These are phyloP conservation scores for Clitopilus passeckerianus DNA, from an alignment of 768 basidiomycete genomes.

Conservation along the genomic window DNA sequence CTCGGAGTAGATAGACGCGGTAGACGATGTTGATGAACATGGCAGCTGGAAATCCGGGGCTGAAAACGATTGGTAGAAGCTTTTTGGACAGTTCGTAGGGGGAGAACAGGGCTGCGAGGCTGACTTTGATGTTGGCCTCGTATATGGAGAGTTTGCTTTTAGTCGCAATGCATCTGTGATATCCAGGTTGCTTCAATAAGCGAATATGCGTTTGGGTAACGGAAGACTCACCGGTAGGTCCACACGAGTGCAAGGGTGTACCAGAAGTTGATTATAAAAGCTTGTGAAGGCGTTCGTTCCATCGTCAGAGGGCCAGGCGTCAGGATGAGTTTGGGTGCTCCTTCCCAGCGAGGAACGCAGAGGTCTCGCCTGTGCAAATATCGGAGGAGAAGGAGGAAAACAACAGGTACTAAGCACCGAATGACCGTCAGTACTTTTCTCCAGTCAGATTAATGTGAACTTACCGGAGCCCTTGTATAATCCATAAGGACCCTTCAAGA, in stretches of 20 bases:
- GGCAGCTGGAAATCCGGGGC: conserved; percentile 46
- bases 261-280: conserved; percentile 8
- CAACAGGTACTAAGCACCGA: neutral
- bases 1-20: conserved; percentile 9
- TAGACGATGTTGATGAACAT: conserved; percentile 35
- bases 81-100: conserved; percentile 48
- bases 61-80: conserved; percentile 51
- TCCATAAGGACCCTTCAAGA: conserved; percentile 8
- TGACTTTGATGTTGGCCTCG: conserved; percentile 31
- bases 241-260: conserved; percentile 10
- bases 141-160: conserved; percentile 49
- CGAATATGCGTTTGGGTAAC: neutral
- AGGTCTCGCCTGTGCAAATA: conserved; percentile 4
- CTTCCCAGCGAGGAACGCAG: neutral
- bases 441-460: neutral
- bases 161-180: conserved; percentile 48
- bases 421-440: neutral
- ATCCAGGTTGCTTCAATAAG: neutral
- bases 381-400: conserved; percentile 3
- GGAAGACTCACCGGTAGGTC: conserved; percentile 14
- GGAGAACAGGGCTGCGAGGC: conserved; percentile 50
- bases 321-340: conserved; percentile 8
- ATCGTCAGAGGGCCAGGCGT: conserved; percentile 13
- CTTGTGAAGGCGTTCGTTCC: neutral
- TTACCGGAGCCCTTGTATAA: conserved; percentile 12